These are phyloP conservation scores for Dothistroma pini DNA, from an alignment of 2,329 filamentous ascomycete species.

Conservation along the genomic window DNA sequence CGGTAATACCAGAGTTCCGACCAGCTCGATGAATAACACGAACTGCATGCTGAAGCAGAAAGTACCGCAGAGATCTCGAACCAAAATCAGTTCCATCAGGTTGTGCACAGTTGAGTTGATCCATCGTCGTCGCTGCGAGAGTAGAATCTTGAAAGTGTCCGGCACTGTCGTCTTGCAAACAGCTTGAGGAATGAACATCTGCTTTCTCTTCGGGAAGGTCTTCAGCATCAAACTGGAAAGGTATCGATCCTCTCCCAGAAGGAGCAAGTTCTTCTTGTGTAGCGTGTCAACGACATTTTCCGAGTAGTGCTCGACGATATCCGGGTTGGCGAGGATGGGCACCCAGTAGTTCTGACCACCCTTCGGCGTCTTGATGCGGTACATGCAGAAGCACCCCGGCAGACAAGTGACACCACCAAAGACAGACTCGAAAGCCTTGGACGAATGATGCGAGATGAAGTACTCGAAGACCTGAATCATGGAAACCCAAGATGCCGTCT, in stretches of 20 bases:
- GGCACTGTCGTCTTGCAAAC: constrained; percentile 99
- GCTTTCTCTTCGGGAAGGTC: constrained; percentile 98
- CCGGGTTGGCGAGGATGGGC: constrained; percentile 94
- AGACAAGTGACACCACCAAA: constrained; percentile 99
- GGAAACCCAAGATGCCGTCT: constrained; percentile 87
- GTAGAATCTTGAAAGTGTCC: constrained; percentile 82
- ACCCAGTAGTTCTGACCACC: constrained; percentile 99
- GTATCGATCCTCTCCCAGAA: constrained; percentile 91
- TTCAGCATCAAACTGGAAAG: constrained; percentile 96
- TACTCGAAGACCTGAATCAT: constrained; percentile 99
- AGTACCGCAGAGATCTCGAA: constrained; percentile 92
- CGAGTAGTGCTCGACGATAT: constrained; percentile 98
- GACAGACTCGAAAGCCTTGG: constrained; percentile 96
- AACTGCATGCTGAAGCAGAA: constrained; percentile 99
- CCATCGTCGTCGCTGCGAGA: constrained; percentile 95
- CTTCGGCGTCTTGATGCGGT: constrained; percentile 98
- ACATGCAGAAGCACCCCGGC: constrained; percentile 99
- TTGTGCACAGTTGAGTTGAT: constrained; percentile 99
- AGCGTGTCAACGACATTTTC: constrained; percentile 98
- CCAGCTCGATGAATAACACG: constrained; percentile 89
- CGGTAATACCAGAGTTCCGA: constrained; percentile 90
- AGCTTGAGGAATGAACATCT: constrained; percentile 96
- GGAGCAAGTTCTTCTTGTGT: constrained; percentile 92
- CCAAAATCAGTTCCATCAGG: constrained; percentile 92
- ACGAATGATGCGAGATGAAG: constrained; percentile 96